Evolutionary conservation across 768 basidiomycete species (phyloP), one percentile per base, ranked within the genome.

Genomic region (Mycena galericulata): DNA sequence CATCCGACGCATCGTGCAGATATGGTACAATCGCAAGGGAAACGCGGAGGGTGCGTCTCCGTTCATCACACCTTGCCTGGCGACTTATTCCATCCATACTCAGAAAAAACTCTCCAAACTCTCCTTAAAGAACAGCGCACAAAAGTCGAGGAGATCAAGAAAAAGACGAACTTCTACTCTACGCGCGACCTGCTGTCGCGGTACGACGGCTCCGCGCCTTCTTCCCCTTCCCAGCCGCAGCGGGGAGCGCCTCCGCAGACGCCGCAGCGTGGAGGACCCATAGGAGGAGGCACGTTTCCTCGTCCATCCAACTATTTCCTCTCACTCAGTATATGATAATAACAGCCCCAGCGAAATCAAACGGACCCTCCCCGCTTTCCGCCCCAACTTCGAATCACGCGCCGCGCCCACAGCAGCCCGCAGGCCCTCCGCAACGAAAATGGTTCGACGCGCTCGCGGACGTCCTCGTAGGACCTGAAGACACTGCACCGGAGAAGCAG

Each of bases 111-210:
- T 3, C 84, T 99, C 20, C 90, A 91, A 62, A 78, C 79, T 1
- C 82, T 96, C 4, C 85, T 92, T 75, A 92, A 91, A 75, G 84
- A 92, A 74, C 95, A 97, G 69, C 91, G 94, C 22, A 84, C 86
- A 26, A 96, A 94, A 75, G 88, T 99, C 40, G 96, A 97, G 70
- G 97, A 98, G 72, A 94, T 99, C 72, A 99, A 99, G 86, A 95
- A 96, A 83, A 96, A 94, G 78, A 98, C 97, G 2, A 97, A 98
- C 73, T 99, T 94, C 79, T 95, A 99, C 76, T 89, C 89, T 14
- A 99, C 96, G 30, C 90, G 93, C 58, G 94, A 92, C 73, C 85
- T 99, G 49, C 84, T 99, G 20, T 95, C 97, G 76, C 89, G 90
- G 64, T 98, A 98, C 74, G 97, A 97, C 70, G 93, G 93, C 40